Conservation (phyloP, 2,329 filamentous ascomycete species). For the Alternaria sp. region DNA sequence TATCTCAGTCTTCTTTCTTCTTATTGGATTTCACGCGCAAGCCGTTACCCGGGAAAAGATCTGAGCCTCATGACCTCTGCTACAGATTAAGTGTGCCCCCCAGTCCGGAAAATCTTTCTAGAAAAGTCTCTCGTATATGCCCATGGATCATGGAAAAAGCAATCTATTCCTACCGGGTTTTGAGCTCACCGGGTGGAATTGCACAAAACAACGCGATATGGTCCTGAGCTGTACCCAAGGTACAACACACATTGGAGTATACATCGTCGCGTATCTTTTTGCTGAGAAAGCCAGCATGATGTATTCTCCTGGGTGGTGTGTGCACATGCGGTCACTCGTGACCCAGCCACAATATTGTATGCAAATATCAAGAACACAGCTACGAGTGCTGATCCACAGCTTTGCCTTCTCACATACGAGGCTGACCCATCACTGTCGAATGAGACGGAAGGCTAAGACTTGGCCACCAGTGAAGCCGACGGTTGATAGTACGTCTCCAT, state of each 20-base stretch:
- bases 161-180: conserved; percentile 30
- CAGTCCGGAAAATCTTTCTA: conserved; percentile 25
- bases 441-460: conserved; percentile 6
- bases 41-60: conserved; percentile 9
- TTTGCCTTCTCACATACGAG: conserved; percentile 16
- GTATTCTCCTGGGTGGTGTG: not conserved
- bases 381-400: conserved; percentile 8
- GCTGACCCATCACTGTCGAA: conserved; percentile 10
- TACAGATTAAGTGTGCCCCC: conserved; percentile 25
- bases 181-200: conserved; percentile 21
- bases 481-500: conserved; percentile 26
- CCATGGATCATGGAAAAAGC: conserved; percentile 12
- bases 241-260: not conserved
- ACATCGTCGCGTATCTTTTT: not conserved
- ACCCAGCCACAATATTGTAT: not conserved
- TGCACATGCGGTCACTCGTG: not conserved
- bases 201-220: not conserved
- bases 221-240: not conserved
- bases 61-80: conserved; percentile 29
- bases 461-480: conserved; percentile 21
- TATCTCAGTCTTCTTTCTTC: not conserved
- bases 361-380: not conserved
- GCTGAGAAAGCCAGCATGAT: not conserved
- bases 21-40: not conserved
- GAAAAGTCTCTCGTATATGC: conserved; percentile 26